Evolutionary conservation across 2,329 filamentous ascomycete genomes (phyloP), one percentile per base, ranked within the genome.

Genomic region (Colletotrichum incanum): DNA sequence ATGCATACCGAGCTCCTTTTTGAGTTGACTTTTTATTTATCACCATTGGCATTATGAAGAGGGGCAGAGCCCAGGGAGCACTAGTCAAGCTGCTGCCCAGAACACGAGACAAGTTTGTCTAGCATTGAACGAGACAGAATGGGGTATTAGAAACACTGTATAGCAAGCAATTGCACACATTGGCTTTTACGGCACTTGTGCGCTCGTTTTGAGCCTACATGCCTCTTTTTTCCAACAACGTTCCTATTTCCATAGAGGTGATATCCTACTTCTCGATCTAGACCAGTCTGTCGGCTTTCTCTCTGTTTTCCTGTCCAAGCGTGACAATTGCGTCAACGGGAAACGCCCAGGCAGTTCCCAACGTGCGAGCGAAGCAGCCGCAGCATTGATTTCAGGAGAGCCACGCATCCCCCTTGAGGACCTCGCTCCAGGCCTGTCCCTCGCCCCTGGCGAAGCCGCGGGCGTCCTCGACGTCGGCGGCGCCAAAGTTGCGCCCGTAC

Each of bases 401-500:
- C 83, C 86, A 89, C 20, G 72, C 75, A 39, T 82, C 80, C 1
- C 74, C 76, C 67, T 76, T 75, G 75, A 90, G 80, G 11, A 81
- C 80, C 20, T 85, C 84, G 12, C 77, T 78, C 90, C 90, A 92
- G 12, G 75, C 83, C 77, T 84, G 78, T 0, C 76, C 82, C 39
- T 80, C 82, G n/a, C 77, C 76, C 66, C 85, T 85, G 56, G 80
- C 78, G 71, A 91, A 88, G 74, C 83, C 83, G 74, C 83, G 78
- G 5, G 82, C 79, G 16, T 82, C 84, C 47, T 85, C 82, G 14
- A 92, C 83, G 69, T 91, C 86, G 3, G 80, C 82, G 11, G 75
- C 82, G 11, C 90, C 89, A 76, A 92, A 85, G 75, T 88, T 88
- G 62, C 60, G 49, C 18, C 86, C 86, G 76, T 90, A 91, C 47